These are phyloP conservation scores for Persicaria tinctoria DNA, from an alignment of 148 eudicot genomes.

Conservation along the genomic window DNA sequence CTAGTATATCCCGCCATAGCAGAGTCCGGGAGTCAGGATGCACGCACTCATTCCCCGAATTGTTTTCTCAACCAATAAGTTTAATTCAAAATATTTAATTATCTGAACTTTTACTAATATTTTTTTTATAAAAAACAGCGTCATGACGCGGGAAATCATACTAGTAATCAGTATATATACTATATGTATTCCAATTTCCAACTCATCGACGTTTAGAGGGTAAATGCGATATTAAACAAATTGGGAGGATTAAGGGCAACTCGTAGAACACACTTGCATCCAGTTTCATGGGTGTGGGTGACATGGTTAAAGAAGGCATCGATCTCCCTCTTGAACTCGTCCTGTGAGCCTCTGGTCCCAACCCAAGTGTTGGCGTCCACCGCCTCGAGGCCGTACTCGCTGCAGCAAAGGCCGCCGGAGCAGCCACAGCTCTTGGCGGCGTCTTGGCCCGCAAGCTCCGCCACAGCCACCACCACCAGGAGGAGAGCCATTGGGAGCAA, in stretches of 20 bases:
- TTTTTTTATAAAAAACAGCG: too few species aligned
- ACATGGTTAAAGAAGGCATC: not conserved
- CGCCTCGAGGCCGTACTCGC: not conserved
- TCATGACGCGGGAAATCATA: too few species aligned
- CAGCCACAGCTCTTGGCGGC: constrained; percentile 11
- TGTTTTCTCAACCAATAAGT: too few species aligned
- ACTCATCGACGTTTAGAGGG: not conserved
- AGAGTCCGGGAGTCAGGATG: too few species aligned
- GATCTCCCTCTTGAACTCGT: not conserved
- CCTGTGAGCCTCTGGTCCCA: not conserved
- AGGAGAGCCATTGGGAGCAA: not conserved
- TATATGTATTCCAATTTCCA: not conserved
- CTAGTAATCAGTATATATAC: too few species aligned
- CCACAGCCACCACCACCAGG: not conserved
- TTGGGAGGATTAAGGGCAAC: not conserved
- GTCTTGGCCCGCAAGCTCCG: not conserved
- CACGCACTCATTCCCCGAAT: too few species aligned
- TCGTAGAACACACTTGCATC: not conserved
- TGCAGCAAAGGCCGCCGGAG: constrained; percentile 15
- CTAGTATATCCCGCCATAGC: too few species aligned
- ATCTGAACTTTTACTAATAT: too few species aligned
- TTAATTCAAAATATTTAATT: too few species aligned
- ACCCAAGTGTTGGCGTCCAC: too few species aligned
- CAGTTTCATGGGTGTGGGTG: not conserved
- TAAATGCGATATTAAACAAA: not conserved